These are phyloP conservation scores for Metarhizium anisopliae DNA, from an alignment of 2,329 filamentous ascomycete species.

Conservation along the genomic window DNA sequence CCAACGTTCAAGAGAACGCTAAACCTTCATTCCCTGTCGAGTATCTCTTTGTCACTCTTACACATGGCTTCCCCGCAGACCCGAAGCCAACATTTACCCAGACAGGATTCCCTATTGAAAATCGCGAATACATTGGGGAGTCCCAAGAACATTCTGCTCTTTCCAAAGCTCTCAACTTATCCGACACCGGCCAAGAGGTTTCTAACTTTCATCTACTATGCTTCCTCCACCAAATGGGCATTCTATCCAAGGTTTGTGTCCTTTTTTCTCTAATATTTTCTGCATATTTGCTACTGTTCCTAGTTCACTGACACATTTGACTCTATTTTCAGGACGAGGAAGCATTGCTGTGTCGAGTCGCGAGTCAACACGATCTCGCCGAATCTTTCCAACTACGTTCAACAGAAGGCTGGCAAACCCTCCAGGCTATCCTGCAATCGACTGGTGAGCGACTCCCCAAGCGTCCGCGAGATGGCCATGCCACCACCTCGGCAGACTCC, in stretches of 20 bases:
- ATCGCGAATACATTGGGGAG: slow-evolving; percentile 78
- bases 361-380: slow-evolving; percentile 68
- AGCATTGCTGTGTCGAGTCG: slow-evolving; percentile 74
- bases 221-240: slow-evolving; percentile 71
- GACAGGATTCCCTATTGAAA: slow-evolving; percentile 78
- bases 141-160: slow-evolving; percentile 68
- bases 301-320: slow-evolving; percentile 1
- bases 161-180: slow-evolving; percentile 58
- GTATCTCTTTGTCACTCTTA: slow-evolving; percentile 90
- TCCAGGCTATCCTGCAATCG: slow-evolving; percentile 88
- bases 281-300: neutral
- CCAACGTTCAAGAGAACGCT: slow-evolving; percentile 92
- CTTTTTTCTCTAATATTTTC: slow-evolving; percentile 1
- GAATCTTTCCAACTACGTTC: slow-evolving; percentile 78
- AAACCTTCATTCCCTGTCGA: slow-evolving; percentile 95
- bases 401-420: slow-evolving; percentile 85
- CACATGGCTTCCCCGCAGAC: slow-evolving; percentile 84
- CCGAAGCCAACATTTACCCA: slow-evolving; percentile 69
- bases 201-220: slow-evolving; percentile 94
- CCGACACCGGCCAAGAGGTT: slow-evolving; percentile 55
- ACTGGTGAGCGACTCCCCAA: slow-evolving; percentile 94
- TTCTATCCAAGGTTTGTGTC: slow-evolving; percentile 69
- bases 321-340: slow-evolving; percentile 68
- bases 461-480: slow-evolving; percentile 42
- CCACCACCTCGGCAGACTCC: slow-evolving; percentile 14